phyloP scores from a whole-genome alignment of 1,284 basidiomycete genomes.

The Cutaneotrichosporon cyanovorans region DNA sequence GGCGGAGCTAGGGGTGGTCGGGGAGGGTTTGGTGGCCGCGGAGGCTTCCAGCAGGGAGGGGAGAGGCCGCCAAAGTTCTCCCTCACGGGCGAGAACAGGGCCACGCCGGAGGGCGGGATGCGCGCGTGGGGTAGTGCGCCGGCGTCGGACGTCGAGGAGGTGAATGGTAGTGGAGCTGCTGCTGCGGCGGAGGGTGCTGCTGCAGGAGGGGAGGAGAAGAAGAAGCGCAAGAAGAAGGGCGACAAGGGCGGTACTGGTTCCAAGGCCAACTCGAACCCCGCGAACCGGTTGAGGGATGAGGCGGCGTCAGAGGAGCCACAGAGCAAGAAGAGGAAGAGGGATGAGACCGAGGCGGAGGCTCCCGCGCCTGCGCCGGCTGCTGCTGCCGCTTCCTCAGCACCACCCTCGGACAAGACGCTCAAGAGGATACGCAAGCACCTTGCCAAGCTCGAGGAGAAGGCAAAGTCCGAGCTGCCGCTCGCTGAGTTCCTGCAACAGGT shows the following conservation, averaged over 20 bases:
- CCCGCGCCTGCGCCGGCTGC: not conserved
- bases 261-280: slow-evolving; percentile 35
- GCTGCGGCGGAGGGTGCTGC: not conserved
- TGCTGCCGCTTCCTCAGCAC: not conserved
- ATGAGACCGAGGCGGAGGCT: slow-evolving; percentile 7
- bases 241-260: slow-evolving; percentile 45
- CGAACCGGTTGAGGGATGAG: slow-evolving; percentile 29
- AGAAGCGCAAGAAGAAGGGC: slow-evolving; percentile 41
- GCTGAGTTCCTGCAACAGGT: slow-evolving; percentile 20
- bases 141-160: slow-evolving; percentile 6
- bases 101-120: slow-evolving; percentile 31
- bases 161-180: no score
- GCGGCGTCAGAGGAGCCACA: slow-evolving; percentile 11
- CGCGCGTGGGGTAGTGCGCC: slow-evolving; percentile 41
- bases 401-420: slow-evolving; percentile 25
- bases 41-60: not conserved
- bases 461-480: slow-evolving; percentile 9
- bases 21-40: slow-evolving; percentile 8
- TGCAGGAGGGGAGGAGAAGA: slow-evolving; percentile 2
- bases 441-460: slow-evolving; percentile 23
- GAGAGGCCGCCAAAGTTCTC: not conserved
- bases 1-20: slow-evolving; percentile 5
- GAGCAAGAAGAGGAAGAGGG: slow-evolving; percentile 37
- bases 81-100: slow-evolving; percentile 32
- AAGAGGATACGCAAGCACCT: slow-evolving; percentile 38